Evolutionary conservation across 2,329 filamentous ascomycete genomes (phyloP), one percentile per base, ranked within the genome.

Genomic region (Ramichloridium luteum): DNA sequence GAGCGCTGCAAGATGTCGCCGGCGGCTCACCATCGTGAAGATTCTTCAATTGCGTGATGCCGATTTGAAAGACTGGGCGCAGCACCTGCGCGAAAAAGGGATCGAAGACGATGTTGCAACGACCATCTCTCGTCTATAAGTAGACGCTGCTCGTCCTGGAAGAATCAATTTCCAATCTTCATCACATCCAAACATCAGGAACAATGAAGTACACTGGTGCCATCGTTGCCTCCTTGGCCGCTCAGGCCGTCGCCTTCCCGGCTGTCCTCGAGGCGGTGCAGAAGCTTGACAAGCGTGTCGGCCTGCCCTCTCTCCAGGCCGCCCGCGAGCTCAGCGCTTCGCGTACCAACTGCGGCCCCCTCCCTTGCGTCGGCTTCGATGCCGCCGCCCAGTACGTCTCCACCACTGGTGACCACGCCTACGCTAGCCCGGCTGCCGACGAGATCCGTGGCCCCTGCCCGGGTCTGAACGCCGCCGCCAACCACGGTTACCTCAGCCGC

Each of bases 361-460:
- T 32, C 12, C 28, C 28, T 14, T 38, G 32, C 28, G 10, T 30
- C 10, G 32, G 31, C 4, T 43, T 39, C 27, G 30, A 39, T 4
- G 36, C 40, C 15, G 13, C 33, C 22, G 31, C 37, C 6, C 36
- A 43, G 18, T 43, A 32, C 15, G 40, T 43, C 20, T 32, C 28
- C 5, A 38, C 32, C 8, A 35, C 28, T 29, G 30, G 32, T 13
- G 23, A 30, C 9, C 32, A 36, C 28, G 32, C 32, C n/a, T 36
- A 31, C 18, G 16, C 23, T 17, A 20, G 28, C 16, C 36, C 36
- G 20, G 32, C 30, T 8, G 22, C 31, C 13, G 32, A 28, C 12
- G 35, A 44, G 27, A 25, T 57, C 16, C 43, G 47, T 13, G 20
- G 20, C n/a, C 39, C 48, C 20, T 50, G 48, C 28, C 45, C 45